Conservation (phyloP, 352 stramenopile species). For the Phytophthora pisi region DNA sequence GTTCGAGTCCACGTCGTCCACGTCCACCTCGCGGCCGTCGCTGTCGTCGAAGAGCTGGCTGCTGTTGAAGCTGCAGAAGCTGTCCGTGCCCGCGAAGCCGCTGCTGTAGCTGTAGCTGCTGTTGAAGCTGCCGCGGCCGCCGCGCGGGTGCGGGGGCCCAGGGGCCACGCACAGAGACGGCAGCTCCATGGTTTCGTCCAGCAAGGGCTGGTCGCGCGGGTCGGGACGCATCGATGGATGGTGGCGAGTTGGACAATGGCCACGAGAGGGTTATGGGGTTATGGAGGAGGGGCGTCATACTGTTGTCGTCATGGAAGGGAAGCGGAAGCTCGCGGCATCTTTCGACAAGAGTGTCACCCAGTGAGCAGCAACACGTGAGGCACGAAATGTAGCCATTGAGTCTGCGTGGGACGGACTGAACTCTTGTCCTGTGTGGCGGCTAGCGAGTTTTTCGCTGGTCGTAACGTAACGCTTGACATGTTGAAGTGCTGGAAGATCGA, state of each 20-base stretch:
- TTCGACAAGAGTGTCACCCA: constrained; percentile 20
- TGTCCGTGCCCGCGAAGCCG: constrained; percentile 30
- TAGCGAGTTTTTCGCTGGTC: constrained; percentile 11
- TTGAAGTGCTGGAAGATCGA: not conserved
- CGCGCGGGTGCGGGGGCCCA: constrained; percentile 24
- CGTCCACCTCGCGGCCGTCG: constrained; percentile 23
- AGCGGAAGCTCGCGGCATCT: constrained; percentile 20
- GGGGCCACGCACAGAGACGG: constrained; percentile 21
- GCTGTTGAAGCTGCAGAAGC: constrained; percentile 34
- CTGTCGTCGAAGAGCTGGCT: constrained; percentile 31
- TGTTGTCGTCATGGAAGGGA: constrained; percentile 26
- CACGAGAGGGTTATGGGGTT: not conserved
- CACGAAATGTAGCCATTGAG: constrained; percentile 31
- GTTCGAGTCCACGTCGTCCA: constrained; percentile 25
- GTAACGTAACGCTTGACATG: not conserved
- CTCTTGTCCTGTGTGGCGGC: constrained; percentile 1
- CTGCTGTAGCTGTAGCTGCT: constrained; percentile 36
- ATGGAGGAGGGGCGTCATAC: not conserved
- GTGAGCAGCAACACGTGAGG: not conserved
- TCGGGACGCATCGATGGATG: constrained; percentile 20
- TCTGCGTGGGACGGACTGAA: constrained; percentile 8
- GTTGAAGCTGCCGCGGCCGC: constrained; percentile 33
- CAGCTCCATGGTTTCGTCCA: constrained; percentile 37
- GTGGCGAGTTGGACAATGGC: constrained; percentile 20
- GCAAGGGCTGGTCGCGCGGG: constrained; percentile 14